Evolutionary conservation across 148 eudicot species (phyloP), one percentile per base, ranked within the genome.

Genomic region (Rhododendron mucronatum): DNA sequence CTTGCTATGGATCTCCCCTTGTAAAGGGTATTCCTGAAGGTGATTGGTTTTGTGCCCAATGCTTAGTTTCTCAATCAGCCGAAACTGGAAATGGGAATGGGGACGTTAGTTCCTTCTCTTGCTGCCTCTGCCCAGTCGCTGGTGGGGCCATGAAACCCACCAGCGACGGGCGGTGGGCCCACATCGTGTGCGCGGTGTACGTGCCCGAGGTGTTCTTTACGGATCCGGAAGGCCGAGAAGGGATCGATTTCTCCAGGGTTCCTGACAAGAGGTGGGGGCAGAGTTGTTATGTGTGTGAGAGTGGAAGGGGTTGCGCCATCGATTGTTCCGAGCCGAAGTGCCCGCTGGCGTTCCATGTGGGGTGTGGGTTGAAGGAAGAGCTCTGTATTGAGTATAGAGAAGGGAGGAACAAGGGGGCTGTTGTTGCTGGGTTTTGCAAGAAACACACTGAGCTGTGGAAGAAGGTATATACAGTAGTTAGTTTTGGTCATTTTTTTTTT

Each of bases 271-370:
- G 99, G 84, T 97, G 91, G 89, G 90, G 85, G 73, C 85, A 87
- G 76, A 83, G 21, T 6, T 97, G 99, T 63, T 97, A 92, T 86
- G 78, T 97, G 47, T 97, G 99, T 76, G 82, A 84, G 13, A 13
- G 88, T 21, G 61, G 15, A 44, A 89, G 82, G 33, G 99, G 99
- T 53, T 97, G 99, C 87, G 96, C 86, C 0, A 82, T 97, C 41
- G 98, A 95, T 84, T 97, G 99, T 78, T 94, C 98, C 23, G 99
- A 97, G 87, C 91, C 89, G 0, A 93, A 91, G 35, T 97, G 99
- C 78, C 51, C 79, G 9, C 84, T 95, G 87, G 87, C 89, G 0
- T 97, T 95, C 85, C 99, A 97, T 86, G 98, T 95, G 3, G 93
- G 87, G 11, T 97, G 99, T 91, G 99, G 99, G 30, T 88, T 97